A percentile compares a stretch with the other conserved stretches of the same genome.
Conservation (phyloP, 2,329 filamentous ascomycete species). For the Arthrobotrys iridis region DNA sequence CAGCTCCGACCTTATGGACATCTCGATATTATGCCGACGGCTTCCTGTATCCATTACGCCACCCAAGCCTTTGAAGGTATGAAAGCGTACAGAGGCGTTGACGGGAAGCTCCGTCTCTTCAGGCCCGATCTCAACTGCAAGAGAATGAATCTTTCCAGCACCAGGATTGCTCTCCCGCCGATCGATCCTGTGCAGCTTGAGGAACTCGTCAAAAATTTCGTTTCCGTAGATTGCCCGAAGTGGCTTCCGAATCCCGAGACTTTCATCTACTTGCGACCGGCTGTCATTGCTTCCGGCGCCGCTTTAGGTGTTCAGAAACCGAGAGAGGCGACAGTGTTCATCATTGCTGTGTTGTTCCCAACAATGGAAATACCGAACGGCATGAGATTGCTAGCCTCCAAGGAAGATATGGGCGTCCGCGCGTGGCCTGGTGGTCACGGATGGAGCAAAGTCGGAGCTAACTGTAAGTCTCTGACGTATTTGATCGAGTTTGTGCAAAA, state of each 20-base stretch:
- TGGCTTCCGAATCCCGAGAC: conserved; percentile 80
- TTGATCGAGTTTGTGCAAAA: not conserved
- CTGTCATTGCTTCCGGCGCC: conserved; percentile 82
- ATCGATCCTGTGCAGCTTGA: conserved; percentile 78
- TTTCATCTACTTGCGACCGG: conserved; percentile 86
- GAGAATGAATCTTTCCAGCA: conserved; percentile 71
- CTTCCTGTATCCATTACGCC: conserved; percentile 84
- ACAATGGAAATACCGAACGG: conserved; percentile 55
- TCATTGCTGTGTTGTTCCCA: conserved; percentile 70
- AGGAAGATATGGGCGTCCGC: conserved; percentile 79
- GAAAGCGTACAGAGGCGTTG: conserved; percentile 76
- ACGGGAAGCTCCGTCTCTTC: conserved; percentile 79
- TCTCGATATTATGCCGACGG: conserved; percentile 80
- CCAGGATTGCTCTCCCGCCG: conserved; percentile 76
- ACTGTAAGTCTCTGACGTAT: conserved; percentile 68
- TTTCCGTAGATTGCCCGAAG: conserved; percentile 76
- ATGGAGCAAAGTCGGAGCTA: conserved; percentile 90
- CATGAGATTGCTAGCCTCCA: conserved; percentile 73
- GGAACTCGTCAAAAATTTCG: conserved; percentile 76
- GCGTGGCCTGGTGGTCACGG: conserved; percentile 95
- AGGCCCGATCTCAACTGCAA: conserved; percentile 77
- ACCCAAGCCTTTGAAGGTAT: conserved; percentile 90
- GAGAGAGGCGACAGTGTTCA: conserved; percentile 85
- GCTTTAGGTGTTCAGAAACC: conserved; percentile 84
- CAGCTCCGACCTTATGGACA: conserved; percentile 80